Conservation (phyloP, 495 filamentous ascomycete genomes). For the Baudoinia panamericana region DNA sequence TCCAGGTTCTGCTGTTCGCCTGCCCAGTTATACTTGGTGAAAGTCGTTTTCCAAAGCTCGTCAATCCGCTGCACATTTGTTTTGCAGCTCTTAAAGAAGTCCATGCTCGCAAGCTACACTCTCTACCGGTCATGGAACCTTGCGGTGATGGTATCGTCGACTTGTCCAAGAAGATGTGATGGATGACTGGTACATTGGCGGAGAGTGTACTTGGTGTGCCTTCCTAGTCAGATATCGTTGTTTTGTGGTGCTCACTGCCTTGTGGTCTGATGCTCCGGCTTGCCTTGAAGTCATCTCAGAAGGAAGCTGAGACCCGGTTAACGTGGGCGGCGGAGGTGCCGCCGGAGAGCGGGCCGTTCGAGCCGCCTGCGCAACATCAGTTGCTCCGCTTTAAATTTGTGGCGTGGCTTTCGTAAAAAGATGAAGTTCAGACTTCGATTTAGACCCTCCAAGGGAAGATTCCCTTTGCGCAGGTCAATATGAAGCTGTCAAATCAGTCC, state of each 20-base stretch:
- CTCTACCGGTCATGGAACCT: conserved; percentile 23
- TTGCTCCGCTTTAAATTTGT: too few relatives aligned
- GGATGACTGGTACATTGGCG: neutral
- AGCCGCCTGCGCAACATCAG: too few relatives aligned
- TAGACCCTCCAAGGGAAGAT: neutral
- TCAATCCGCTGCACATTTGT: conserved; percentile 27
- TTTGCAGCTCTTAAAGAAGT: conserved; percentile 28
- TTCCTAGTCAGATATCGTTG: too few relatives aligned
- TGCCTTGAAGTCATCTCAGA: too few relatives aligned
- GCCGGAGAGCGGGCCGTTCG: too few relatives aligned
- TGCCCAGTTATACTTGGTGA: neutral
- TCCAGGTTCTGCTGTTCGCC: neutral
- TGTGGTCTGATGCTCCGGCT: too few relatives aligned
- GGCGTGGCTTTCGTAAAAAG: neutral
- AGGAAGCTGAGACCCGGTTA: too few relatives aligned
- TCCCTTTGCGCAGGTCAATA: too few relatives aligned
- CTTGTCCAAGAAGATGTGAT: conserved; percentile 5
- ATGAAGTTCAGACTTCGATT: neutral
- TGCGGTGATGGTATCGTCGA: conserved; percentile 23
- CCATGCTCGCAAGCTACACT: conserved; percentile 16
- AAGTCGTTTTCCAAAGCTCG: neutral
- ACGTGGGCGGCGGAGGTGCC: too few relatives aligned
- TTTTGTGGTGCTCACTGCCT: too few relatives aligned
- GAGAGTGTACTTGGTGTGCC: too few relatives aligned
- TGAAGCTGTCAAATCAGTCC: conserved; percentile 83